Conservation (phyloP, 2,329 filamentous ascomycete genomes). For the Clarireedia monteithiana region DNA sequence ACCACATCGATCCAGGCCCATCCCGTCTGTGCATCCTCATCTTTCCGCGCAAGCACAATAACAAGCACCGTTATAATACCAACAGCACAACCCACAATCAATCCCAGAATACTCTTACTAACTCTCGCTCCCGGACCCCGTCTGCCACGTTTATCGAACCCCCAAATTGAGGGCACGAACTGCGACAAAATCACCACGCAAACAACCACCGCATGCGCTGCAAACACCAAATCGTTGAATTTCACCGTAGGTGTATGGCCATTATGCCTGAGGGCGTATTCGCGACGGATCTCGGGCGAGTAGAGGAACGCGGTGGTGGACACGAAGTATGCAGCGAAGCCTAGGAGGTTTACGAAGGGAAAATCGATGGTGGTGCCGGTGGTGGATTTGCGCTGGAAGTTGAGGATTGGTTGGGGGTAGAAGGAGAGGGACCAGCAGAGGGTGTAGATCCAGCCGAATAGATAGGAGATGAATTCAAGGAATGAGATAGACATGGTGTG, state of each 20-base stretch:
- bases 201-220: constrained; percentile 68
- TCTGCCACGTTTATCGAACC: constrained; percentile 52
- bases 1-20: constrained; percentile 57
- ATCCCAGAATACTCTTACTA: constrained; percentile 55
- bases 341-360: constrained; percentile 63
- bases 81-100: constrained; percentile 61
- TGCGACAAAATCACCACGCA: constrained; percentile 70
- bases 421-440: constrained; percentile 80
- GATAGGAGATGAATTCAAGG: constrained; percentile 42
- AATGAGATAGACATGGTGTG: constrained; percentile 29
- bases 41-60: constrained; percentile 34
- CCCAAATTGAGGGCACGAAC: constrained; percentile 66
- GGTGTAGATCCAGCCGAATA: constrained; percentile 71
- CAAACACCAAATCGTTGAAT: constrained; percentile 86
- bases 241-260: constrained; percentile 75
- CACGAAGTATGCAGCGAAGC: constrained; percentile 67
- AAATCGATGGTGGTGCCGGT: constrained; percentile 84
- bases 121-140: constrained; percentile 45
- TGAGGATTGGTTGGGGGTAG: constrained; percentile 83
- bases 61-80: constrained; percentile 43
- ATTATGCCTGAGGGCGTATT: constrained; percentile 76
- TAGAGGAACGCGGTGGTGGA: constrained; percentile 72
- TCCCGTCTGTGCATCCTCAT: constrained; percentile 34
- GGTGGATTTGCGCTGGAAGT: constrained; percentile 69
- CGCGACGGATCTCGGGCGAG: constrained; percentile 65